Base-by-base conservation (phyloP, 345 rosid species). In the Rhizophora mangle region DNA sequence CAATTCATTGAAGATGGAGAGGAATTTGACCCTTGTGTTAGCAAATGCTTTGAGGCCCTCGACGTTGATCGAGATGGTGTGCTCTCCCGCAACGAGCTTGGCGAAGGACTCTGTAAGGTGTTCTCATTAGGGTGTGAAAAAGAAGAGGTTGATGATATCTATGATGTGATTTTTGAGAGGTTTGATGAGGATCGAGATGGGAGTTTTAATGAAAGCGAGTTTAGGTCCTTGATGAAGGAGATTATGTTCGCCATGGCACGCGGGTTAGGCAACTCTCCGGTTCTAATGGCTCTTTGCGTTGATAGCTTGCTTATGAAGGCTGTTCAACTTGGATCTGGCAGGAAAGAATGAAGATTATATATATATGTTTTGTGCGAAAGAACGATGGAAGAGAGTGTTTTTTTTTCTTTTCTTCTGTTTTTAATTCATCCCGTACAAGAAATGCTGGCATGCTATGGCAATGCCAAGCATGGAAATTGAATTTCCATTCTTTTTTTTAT, bases 241-340 rank as follows among this genome's bases (percentile, higher is more conserved):
- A 73, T 89, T 8, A 54, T 85, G 87, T 66, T 71, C 31, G 87
- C 88, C 20, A 73, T 86, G 85, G 91, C 85, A 16, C 70, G 76
- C 15, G 86, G 84, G 61, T 71, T 86, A 15, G 89, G 89, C 0
- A 56, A 70, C 26, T 51, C 79, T 32, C 91, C 84, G 3, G 78
- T 86, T 15, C 32, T 80, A 0, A 68, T 85, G 72, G 85, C 69
- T 58, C 80, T 85, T 52, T 81, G 77, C 65, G 62, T 68, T 6
- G 81, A 73, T 22, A 85, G 94, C 51, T 74, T 81, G 82, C 78
- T 86, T 18, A 78, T 79, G 87, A 79, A 78, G 75, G 89, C 85
- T n/a, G 81, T 84, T 54, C 77, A 80, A 55, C 85, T 81, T 61
- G 89, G 85, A 74, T 63, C 16, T 51, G 27, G 18, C 18, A 43